Evolutionary conservation across 257 asterid genomes (phyloP).

Genomic region (Primulina eburnea): DNA sequence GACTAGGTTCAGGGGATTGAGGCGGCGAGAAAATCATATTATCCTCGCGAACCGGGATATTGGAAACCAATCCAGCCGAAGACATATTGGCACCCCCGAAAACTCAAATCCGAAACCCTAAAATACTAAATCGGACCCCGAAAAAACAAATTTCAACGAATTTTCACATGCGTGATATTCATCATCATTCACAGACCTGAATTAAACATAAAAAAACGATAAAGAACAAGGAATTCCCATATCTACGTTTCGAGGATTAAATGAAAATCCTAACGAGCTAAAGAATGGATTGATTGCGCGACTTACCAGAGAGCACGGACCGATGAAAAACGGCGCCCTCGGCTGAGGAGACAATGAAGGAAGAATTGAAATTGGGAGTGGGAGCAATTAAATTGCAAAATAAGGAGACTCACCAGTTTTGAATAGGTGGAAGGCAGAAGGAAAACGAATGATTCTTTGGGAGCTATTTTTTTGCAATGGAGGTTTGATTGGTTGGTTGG

Average conservation of each 20-base stretch:
- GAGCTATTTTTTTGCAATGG: slow-evolving; percentile 9
- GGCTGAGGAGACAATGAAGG: slow-evolving; percentile 22
- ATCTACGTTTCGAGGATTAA: background rate
- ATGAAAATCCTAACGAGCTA: background rate
- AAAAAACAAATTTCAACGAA: slow-evolving; percentile 26
- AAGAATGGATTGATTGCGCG: background rate
- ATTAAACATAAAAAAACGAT: slow-evolving; percentile 10
- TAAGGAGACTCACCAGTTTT: slow-evolving; percentile 27
- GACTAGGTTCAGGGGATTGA: slow-evolving; percentile 41
- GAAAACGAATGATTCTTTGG: slow-evolving; percentile 9
- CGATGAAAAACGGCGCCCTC: slow-evolving; percentile 35
- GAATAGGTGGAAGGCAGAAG: slow-evolving; percentile 22
- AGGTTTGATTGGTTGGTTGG: slow-evolving; percentile 32
- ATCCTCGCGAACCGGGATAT: slow-evolving; percentile 50
- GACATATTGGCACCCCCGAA: slow-evolving; percentile 47
- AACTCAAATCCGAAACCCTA: slow-evolving; percentile 33
- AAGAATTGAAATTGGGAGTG: slow-evolving; percentile 21
- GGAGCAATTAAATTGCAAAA: slow-evolving; percentile 26
- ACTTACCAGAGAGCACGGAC: slow-evolving; percentile 48
- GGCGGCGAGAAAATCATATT: slow-evolving; percentile 39
- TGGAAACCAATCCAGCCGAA: slow-evolving; percentile 66
- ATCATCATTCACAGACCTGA: slow-evolving; percentile 22
- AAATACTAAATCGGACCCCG: slow-evolving; percentile 30
- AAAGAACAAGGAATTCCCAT: background rate
- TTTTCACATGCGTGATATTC: slow-evolving; percentile 25